Base-by-base conservation (phyloP, 2,329 filamentous ascomycete genomes). In the Epichloe uncinata region DNA sequence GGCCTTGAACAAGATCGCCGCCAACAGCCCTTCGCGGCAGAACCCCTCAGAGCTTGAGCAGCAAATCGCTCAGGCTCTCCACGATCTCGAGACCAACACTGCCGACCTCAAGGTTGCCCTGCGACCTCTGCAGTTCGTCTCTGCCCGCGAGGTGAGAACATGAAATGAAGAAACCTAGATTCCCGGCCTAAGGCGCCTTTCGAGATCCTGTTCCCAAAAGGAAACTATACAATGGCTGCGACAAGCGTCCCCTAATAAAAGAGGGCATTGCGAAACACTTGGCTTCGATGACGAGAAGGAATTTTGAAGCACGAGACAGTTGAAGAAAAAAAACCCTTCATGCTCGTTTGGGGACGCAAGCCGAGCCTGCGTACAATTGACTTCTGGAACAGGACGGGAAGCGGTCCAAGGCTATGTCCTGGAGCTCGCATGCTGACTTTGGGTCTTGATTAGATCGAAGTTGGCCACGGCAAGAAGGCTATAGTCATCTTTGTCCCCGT, bases 401-500 rank as follows among this genome's bases (percentile, higher is more conserved):
- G 80, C 80, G 80, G 80, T 83, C 80, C 80, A 83, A 75, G 77
- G 76, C 74, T 73, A 72, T 68, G 67, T 78, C 78, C 77, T 81
- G 80, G 80, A 84, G 80, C 77, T 84, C 80, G 81, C 80, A 81
- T 80, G 81, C 81, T 84, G 79, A 84, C 77, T 82, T 77, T 74
- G 61, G 72, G 73, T 81, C 77, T 79, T 57, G 59, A 71, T 67
- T 77, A 98, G 93, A 93, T 98, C 81, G 93, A 98, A 82, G 91
- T 97, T 78, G 93, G 93, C 81, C 90, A 97, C 81, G 93, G 93
- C 84, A 95, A 95, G 84, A 98, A 97, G 86, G 93, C 93, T 71
- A 93, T 98, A 80, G 91, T 95, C 82, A 95, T 98, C 87, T 98
- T 98, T 87, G 93, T 98, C 82, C 93, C 93, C 73, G 93, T 98